These are phyloP conservation scores for Lupinus albus DNA, from an alignment of 306 rosid genomes.

Conservation along the genomic window DNA sequence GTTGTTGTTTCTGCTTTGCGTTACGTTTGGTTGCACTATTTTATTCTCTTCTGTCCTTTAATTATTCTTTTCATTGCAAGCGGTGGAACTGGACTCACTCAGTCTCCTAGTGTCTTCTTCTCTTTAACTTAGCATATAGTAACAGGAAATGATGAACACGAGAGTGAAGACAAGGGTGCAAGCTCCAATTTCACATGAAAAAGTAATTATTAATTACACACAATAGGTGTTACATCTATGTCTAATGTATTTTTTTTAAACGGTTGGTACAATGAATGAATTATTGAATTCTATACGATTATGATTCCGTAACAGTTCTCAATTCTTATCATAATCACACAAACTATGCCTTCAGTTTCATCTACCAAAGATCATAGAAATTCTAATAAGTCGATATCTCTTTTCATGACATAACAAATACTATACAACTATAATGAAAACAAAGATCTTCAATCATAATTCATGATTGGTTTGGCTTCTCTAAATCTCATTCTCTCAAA, in stretches of 20 bases:
- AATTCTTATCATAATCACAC: constrained; percentile 11
- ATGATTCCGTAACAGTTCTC: constrained; percentile 37
- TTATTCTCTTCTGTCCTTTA: constrained; percentile 5
- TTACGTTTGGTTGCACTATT: constrained; percentile 14
- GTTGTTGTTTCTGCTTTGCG: constrained; percentile 4
- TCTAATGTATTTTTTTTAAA: constrained; percentile 44
- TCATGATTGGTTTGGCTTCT: neutral
- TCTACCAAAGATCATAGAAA: constrained; percentile 41
- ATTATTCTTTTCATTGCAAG: constrained; percentile 19
- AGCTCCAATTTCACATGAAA: constrained; percentile 54
- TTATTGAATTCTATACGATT: constrained; percentile 29
- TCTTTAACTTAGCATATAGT: neutral
- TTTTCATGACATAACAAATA: constrained; percentile 23
- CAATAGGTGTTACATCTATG: constrained; percentile 23
- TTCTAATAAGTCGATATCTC: constrained; percentile 25
- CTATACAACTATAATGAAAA: neutral
- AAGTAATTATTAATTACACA: constrained; percentile 58
- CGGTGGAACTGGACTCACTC: constrained; percentile 18
- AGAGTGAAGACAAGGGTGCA: constrained; percentile 48
- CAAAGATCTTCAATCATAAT: neutral
- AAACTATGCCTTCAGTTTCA: constrained; percentile 44
- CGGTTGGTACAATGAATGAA: constrained; percentile 53
- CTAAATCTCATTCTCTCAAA: constrained; percentile 14
- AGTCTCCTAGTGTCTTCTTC: constrained; percentile 1
- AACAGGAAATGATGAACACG: constrained; percentile 57